These are phyloP conservation scores for Saccharomycopsis fibuligera DNA, from an alignment of 805 yeast species.

Conservation along the genomic window DNA sequence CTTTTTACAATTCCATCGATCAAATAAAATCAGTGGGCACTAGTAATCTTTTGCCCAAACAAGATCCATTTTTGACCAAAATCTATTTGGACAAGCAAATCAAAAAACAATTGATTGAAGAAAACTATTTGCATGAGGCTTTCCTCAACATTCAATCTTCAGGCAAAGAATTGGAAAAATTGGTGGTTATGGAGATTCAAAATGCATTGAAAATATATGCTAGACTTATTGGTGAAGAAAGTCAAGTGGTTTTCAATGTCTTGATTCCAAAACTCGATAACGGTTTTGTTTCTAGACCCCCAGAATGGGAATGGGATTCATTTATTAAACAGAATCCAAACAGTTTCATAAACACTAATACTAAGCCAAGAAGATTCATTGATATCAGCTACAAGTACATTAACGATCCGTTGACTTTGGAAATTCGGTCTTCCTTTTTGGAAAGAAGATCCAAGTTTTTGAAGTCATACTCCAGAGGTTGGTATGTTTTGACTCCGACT, in stretches of 20 bases:
- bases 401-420: slow-evolving; percentile 59
- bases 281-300: slow-evolving; percentile 71
- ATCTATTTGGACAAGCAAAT: slow-evolving; percentile 68
- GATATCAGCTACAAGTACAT: slow-evolving; percentile 64
- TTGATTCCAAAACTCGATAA: slow-evolving; percentile 58
- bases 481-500: slow-evolving; percentile 85
- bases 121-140: slow-evolving; percentile 83
- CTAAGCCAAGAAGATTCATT: slow-evolving; percentile 53
- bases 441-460: slow-evolving; percentile 89
- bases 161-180: slow-evolving; percentile 82
- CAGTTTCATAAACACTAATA: slow-evolving; percentile 55
- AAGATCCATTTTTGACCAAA: slow-evolving; percentile 81
- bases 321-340: slow-evolving; percentile 61
- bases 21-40: slow-evolving; percentile 43
- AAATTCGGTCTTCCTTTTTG: slow-evolving; percentile 69
- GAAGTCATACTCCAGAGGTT: slow-evolving; percentile 85
- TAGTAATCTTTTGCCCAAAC: slow-evolving; percentile 42
- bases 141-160: slow-evolving; percentile 79
- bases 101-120: slow-evolving; percentile 72
- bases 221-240: slow-evolving; percentile 62
- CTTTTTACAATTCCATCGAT: slow-evolving; percentile 58
- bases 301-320: slow-evolving; percentile 83
- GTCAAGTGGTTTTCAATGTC: slow-evolving; percentile 61
- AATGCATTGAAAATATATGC: slow-evolving; percentile 71
- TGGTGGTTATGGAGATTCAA: slow-evolving; percentile 82